phyloP scores from a whole-genome alignment of 495 filamentous ascomycete genomes.

The Penicillium maclennaniae region DNA sequence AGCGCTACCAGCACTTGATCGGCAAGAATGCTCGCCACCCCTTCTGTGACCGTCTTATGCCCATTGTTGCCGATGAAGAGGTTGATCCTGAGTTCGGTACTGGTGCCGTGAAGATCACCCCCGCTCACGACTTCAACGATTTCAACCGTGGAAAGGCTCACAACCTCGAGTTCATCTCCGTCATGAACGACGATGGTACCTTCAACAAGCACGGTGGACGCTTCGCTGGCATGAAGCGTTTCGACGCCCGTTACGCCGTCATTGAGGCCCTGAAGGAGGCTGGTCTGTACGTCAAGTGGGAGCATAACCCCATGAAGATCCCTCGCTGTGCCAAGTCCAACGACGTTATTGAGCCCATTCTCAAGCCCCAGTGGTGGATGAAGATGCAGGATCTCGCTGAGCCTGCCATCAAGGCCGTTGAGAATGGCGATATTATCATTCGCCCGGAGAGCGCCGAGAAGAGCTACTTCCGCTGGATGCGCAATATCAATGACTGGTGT shows the following conservation, averaged over 20 bases:
- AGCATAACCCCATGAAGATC: constrained; percentile 77
- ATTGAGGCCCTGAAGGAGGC: constrained; percentile 65
- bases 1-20: constrained; percentile 58
- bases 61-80: constrained; percentile 66
- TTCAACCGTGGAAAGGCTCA: constrained; percentile 67
- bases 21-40: constrained; percentile 70
- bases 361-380: constrained; percentile 82
- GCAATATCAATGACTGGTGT: constrained; percentile 77
- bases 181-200: constrained; percentile 57
- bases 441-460: constrained; percentile 65
- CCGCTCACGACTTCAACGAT: constrained; percentile 76
- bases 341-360: constrained; percentile 74
- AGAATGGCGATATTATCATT: constrained; percentile 66
- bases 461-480: constrained; percentile 70
- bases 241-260: constrained; percentile 70
- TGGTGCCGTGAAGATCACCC: constrained; percentile 76
- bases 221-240: constrained; percentile 67
- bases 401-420: constrained; percentile 62
- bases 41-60: constrained; percentile 62
- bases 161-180: constrained; percentile 50
- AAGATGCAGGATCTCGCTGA: constrained; percentile 57
- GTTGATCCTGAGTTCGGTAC: constrained; percentile 75
- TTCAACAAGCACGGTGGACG: constrained; percentile 61
- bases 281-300: constrained; percentile 72
- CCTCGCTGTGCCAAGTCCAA: constrained; percentile 69